Percentiles rank a stretch among this genome's conserved stretches.
These are phyloP conservation scores for Aspergillus latus DNA, from an alignment of 2,329 filamentous ascomycete genomes.

Conservation along the genomic window DNA sequence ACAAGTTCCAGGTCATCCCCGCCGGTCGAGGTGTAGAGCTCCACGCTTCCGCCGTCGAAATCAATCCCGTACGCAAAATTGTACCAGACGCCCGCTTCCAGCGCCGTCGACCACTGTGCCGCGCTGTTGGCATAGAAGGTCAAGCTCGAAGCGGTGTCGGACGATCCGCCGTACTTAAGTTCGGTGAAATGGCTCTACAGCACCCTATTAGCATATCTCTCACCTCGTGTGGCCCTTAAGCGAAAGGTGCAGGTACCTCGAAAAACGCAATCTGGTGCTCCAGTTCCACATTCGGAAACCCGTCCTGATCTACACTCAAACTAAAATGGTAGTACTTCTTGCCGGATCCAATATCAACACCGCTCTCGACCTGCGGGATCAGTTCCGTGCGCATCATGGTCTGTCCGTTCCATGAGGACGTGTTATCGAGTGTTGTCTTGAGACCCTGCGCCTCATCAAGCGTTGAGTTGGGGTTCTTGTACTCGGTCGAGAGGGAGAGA, in stretches of 20 bases:
- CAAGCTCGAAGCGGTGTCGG: slow-evolving; percentile 52
- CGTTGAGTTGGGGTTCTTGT: slow-evolving; percentile 65
- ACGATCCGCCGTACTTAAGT: slow-evolving; percentile 66
- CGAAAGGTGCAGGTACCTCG: slow-evolving; percentile 24
- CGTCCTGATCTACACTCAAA: slow-evolving; percentile 59
- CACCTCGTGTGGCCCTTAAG: too few relatives aligned
- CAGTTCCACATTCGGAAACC: slow-evolving; percentile 60
- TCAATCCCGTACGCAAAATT: slow-evolving; percentile 75
- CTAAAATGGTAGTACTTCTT: slow-evolving; percentile 73
- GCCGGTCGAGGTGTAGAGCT: slow-evolving; percentile 70
- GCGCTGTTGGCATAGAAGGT: slow-evolving; percentile 64
- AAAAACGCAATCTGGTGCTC: slow-evolving; percentile 68
- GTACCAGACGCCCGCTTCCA: slow-evolving; percentile 67
- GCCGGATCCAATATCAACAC: slow-evolving; percentile 63
- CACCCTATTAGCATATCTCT: not conserved
- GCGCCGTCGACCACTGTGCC: slow-evolving; percentile 63
- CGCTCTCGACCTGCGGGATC: slow-evolving; percentile 67
- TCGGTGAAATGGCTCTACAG: slow-evolving; percentile 70
- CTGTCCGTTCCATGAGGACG: slow-evolving; percentile 69
- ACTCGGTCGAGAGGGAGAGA: slow-evolving; percentile 59
- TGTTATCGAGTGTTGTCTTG: slow-evolving; percentile 61
- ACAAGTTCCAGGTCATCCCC: slow-evolving; percentile 57
- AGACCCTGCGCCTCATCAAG: slow-evolving; percentile 60
- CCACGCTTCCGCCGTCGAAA: slow-evolving; percentile 62
- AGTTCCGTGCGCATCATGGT: slow-evolving; percentile 72